A percentile compares a stretch with the other conserved stretches of the same genome.
These are phyloP conservation scores for Aegle marmelos DNA, from an alignment of 345 rosid genomes.

Conservation along the genomic window DNA sequence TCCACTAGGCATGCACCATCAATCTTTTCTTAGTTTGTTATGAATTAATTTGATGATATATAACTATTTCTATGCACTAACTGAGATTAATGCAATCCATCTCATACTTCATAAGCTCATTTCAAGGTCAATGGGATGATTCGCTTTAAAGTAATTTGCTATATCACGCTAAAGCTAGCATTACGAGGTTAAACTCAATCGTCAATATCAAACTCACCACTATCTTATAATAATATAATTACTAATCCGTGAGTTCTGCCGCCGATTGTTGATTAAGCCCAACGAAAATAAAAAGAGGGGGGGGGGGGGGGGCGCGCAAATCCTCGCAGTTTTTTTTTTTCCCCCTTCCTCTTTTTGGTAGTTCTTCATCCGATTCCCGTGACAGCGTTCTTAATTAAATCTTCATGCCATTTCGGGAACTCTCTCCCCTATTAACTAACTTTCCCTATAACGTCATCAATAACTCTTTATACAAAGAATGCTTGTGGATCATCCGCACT, in stretches of 20 bases:
- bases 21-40: not conserved
- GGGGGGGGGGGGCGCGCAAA: too few relatives aligned
- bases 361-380: not conserved
- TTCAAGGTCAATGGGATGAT: not conserved
- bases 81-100: constrained; percentile 9
- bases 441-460: too few relatives aligned
- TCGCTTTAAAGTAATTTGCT: not conserved
- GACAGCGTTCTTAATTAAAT: too few relatives aligned
- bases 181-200: not conserved
- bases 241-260: not conserved
- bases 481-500: not conserved
- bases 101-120: constrained; percentile 5
- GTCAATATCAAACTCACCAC: not conserved
- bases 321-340: not conserved
- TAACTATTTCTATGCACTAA: not conserved
- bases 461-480: not conserved
- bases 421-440: too few relatives aligned
- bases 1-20: not conserved
- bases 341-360: too few relatives aligned
- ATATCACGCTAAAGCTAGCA: not conserved
- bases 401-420: too few relatives aligned
- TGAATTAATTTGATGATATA: not conserved
- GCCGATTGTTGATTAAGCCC: not conserved
- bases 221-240: not conserved
- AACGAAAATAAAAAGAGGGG: too few relatives aligned